phyloP scores from a whole-genome alignment of 805 yeast genomes.

The Kazachstania bromeliacearum region DNA sequence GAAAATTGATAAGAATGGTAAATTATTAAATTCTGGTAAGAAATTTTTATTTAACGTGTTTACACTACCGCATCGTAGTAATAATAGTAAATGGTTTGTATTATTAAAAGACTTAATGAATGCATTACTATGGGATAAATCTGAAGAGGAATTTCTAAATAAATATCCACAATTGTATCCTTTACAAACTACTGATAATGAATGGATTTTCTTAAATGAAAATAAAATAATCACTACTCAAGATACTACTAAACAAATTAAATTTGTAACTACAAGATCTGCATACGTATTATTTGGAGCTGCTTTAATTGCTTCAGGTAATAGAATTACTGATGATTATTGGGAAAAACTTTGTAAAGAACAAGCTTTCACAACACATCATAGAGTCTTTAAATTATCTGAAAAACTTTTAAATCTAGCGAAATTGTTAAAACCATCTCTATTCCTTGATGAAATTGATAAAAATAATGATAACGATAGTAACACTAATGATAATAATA shows the following conservation, averaged over 20 bases:
- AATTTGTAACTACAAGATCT: constrained; percentile 34
- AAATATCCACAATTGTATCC: constrained; percentile 30
- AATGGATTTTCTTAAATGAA: constrained; percentile 31
- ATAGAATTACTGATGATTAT: constrained; percentile 44
- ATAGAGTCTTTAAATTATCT: constrained; percentile 33
- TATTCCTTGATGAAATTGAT: constrained; percentile 2
- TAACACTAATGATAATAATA: background rate
- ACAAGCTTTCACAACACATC: constrained; percentile 37
- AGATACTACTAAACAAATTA: constrained; percentile 6
- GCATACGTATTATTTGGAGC: constrained; percentile 45
- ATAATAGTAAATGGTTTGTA: constrained; percentile 27
- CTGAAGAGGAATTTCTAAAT: constrained; percentile 38
- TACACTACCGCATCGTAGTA: constrained; percentile 32
- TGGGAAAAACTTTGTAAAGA: constrained; percentile 39
- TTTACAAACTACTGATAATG: constrained; percentile 30
- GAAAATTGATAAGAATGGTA: constrained; percentile 35
- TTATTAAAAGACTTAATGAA: constrained; percentile 28
- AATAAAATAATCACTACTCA: constrained; percentile 19
- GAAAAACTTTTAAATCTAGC: constrained; percentile 9
- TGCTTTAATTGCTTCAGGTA: constrained; percentile 37
- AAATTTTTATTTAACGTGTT: constrained; percentile 36
- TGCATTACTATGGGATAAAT: constrained; percentile 35
- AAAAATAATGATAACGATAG: constrained; percentile 1
- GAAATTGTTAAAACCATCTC: constrained; percentile 10
- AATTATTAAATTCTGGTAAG: constrained; percentile 21